phyloP scores from a whole-genome alignment of 345 rosid genomes.

The Populus deltoides region DNA sequence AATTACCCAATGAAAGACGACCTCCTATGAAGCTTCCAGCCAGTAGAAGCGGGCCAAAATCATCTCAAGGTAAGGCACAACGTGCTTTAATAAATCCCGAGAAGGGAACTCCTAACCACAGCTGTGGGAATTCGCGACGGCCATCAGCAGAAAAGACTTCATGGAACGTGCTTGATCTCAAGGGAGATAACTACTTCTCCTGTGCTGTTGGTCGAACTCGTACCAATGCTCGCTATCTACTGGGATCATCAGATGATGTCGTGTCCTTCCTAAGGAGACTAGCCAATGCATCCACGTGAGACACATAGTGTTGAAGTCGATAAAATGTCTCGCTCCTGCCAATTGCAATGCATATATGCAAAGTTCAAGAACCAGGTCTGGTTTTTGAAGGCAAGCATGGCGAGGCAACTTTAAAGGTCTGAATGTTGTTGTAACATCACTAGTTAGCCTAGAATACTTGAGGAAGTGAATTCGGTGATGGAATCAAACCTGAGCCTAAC shows the following conservation, averaged over 20 bases:
- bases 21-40: constrained; percentile 54
- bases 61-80: constrained; percentile 55
- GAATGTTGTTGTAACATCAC: not conserved
- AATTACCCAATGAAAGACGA: constrained; percentile 53
- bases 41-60: constrained; percentile 65
- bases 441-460: not conserved
- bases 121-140: constrained; percentile 42
- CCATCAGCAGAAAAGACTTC: constrained; percentile 76
- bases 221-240: constrained; percentile 71
- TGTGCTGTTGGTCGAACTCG: constrained; percentile 86
- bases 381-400: not conserved
- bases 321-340: not conserved
- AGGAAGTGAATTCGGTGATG: no score
- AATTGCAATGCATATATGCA: not conserved
- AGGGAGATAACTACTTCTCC: constrained; percentile 94
- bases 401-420: no score
- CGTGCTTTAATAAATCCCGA: constrained; percentile 52
- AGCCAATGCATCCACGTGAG: constrained; percentile 33
- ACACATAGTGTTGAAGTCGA: not conserved
- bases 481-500: not conserved
- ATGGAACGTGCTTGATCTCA: constrained; percentile 97
- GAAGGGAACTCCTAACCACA: constrained; percentile 40
- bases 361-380: not conserved
- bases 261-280: constrained; percentile 68
- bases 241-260: constrained; percentile 76